A percentile compares a stretch with the other conserved stretches of the same genome.
phyloP scores from a whole-genome alignment of 2,329 filamentous ascomycete genomes.

The Calonectria naviculata region DNA sequence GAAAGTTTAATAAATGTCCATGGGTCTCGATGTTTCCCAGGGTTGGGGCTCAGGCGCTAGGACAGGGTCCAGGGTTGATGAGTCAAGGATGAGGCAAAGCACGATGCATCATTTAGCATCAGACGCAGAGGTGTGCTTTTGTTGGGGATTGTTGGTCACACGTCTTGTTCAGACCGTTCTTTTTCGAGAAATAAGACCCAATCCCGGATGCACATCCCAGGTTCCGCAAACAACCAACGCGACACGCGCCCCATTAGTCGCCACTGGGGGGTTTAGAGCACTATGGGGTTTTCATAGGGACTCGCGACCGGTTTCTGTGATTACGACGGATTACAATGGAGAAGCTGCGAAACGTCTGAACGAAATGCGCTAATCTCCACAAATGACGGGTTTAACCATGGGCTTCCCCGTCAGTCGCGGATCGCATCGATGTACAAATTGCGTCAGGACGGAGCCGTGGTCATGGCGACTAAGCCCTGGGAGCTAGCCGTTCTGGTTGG shows the following conservation, averaged over 20 bases:
- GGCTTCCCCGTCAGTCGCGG: constrained; percentile 13
- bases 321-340: constrained; percentile 9
- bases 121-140: constrained; percentile 19
- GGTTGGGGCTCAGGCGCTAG: constrained; percentile 6
- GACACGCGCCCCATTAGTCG: neutral
- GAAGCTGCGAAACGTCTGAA: constrained; percentile 15
- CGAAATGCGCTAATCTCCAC: constrained; percentile 17
- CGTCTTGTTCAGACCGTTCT: constrained; percentile 28
- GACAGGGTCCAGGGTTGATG: constrained; percentile 20
- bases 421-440: constrained; percentile 23
- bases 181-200: constrained; percentile 12
- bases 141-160: constrained; percentile 25
- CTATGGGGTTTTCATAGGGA: neutral
- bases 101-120: constrained; percentile 16
- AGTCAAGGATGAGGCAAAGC: constrained; percentile 11
- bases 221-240: neutral
- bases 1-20: constrained; percentile 8
- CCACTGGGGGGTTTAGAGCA: neutral
- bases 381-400: constrained; percentile 8
- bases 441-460: constrained; percentile 26
- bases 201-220: constrained; percentile 5
- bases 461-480: constrained; percentile 13
- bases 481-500: constrained; percentile 2
- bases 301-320: constrained; percentile 9
- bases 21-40: constrained; percentile 17